A percentile compares a stretch with the other conserved stretches of the same genome.
Evolutionary conservation across 1,139 yeast genomes (phyloP).

Genomic region (Candida sojae): DNA sequence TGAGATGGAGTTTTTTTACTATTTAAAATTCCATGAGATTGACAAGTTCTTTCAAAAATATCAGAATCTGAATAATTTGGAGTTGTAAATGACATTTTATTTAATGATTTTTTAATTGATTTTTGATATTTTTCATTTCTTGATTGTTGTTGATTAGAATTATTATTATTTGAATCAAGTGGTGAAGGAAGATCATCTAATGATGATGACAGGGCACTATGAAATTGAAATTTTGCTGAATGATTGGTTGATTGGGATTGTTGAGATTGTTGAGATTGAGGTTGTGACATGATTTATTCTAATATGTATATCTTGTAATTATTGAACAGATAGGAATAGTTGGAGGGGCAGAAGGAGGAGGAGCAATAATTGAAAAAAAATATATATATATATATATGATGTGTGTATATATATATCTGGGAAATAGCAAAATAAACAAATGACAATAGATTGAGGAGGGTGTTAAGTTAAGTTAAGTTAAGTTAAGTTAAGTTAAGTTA

Average conservation of each 20-base stretch:
- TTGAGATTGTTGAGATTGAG: background rate
- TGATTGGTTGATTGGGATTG: background rate
- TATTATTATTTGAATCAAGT: background rate
- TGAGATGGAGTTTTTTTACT: constrained; percentile 23
- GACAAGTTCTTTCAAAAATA: constrained; percentile 17
- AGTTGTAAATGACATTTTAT: constrained; percentile 13
- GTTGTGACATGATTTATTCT: constrained; percentile 1
- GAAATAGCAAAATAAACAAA: too few relatives aligned
- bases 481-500: too few relatives aligned
- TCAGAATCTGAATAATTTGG: constrained; percentile 10
- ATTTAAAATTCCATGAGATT: constrained; percentile 6
- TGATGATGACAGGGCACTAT: constrained; percentile 12
- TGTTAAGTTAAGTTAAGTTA: too few relatives aligned
- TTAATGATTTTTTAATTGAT: constrained; percentile 12
- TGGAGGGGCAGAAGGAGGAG: background rate
- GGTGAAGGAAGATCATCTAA: constrained; percentile 6
- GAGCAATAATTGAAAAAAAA: too few relatives aligned
- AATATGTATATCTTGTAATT: too few relatives aligned
- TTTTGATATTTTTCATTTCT: constrained; percentile 10
- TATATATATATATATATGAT: too few relatives aligned
- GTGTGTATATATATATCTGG: too few relatives aligned
- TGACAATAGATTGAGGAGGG: too few relatives aligned
- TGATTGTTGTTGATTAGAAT: background rate
- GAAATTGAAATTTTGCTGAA: constrained; percentile 9
- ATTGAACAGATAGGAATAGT: background rate